A percentile compares a stretch with the other conserved stretches of the same genome.
These are phyloP conservation scores for Noccaea caerulescens DNA, from an alignment of 345 rosid genomes.

Conservation along the genomic window DNA sequence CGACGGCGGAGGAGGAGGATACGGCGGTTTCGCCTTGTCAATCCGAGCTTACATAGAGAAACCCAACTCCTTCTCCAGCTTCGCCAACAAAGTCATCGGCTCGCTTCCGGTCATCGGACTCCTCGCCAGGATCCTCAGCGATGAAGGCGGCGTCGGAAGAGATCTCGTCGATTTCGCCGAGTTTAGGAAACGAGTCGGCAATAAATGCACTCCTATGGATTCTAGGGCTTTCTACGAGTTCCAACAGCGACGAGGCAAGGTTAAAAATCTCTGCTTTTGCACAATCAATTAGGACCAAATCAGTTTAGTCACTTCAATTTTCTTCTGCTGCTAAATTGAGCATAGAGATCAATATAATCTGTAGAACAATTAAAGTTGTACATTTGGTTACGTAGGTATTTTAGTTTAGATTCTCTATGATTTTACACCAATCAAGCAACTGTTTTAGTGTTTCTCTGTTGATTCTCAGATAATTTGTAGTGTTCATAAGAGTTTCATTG, in stretches of 20 bases:
- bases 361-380: not conserved
- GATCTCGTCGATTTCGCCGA: slow-evolving; percentile 92
- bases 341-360: not conserved
- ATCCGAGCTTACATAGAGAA: slow-evolving; percentile 78
- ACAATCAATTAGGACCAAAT: not conserved
- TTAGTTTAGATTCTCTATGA: not conserved
- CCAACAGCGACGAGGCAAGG: slow-evolving; percentile 79
- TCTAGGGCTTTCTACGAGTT: slow-evolving; percentile 94
- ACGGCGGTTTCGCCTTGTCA: slow-evolving; percentile 37
- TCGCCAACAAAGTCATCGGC: slow-evolving; percentile 78
- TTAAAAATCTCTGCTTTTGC: slow-evolving; percentile 12
- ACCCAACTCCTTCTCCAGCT: slow-evolving; percentile 68
- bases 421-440: not conserved
- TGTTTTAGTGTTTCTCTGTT: not conserved
- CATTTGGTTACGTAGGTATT: not conserved
- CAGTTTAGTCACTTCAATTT: no score
- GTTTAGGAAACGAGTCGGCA: slow-evolving; percentile 90
- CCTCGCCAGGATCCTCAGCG: slow-evolving; percentile 77
- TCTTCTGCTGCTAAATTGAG: not conserved
- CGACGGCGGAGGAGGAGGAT: slow-evolving; percentile 26
- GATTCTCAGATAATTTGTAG: not conserved
- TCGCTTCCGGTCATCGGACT: slow-evolving; percentile 92
- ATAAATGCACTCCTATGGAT: slow-evolving; percentile 66
- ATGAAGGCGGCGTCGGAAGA: slow-evolving; percentile 91
- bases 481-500: not conserved